Base-by-base conservation (phyloP, 2,329 filamentous ascomycete species). In the Talaromyces funiculosus region DNA sequence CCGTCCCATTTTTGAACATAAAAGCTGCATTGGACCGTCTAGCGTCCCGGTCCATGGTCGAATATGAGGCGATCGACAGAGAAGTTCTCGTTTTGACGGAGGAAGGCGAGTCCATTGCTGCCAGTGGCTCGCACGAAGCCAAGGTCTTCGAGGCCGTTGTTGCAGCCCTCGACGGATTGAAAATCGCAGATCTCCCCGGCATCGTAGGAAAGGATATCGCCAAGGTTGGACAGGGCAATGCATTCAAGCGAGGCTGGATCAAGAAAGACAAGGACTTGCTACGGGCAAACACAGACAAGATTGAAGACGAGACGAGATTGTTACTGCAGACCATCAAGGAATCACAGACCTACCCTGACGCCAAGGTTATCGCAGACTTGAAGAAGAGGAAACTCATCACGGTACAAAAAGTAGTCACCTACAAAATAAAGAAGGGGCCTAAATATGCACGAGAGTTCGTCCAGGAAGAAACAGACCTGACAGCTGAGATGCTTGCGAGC, bases 391-490 rank as follows among this genome's bases (percentile, higher is more conserved):
- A 97, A 79, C 84, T 99, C 54, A 82, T 97, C 65, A 87, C 84
- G 66, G 81, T 90, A 71, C 86, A 90, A 67, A 97, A 97, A 80
- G 84, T 90, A 61, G 89, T 96, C 68, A 86, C 81, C 73, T 99
- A 94, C 83, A 89, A 84, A 67, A 86, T 96, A 62, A 80, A 80
- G 62, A 97, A 97, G 80, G 94, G 92, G 0, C 78, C 86, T 63
- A 96, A 96, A 75, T 99, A 92, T 73, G 90, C 92, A 45, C 84
- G 89, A 53, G 89, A 96, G 76, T 90, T 97, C 65, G 83, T 89
- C 49, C 91, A 95, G 76, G 92, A 97, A 79, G 91, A 95, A 77
- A 97, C 94, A 45, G 94, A 99, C 73, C 80, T 99, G 71, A 97
- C 94, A 10, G 88, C 87, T 57, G 94, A 99, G 61, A 96, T 99